Evolutionary conservation across 2,329 filamentous ascomycete genomes (phyloP).

Genomic region (Pseudogymnoascus sp.): DNA sequence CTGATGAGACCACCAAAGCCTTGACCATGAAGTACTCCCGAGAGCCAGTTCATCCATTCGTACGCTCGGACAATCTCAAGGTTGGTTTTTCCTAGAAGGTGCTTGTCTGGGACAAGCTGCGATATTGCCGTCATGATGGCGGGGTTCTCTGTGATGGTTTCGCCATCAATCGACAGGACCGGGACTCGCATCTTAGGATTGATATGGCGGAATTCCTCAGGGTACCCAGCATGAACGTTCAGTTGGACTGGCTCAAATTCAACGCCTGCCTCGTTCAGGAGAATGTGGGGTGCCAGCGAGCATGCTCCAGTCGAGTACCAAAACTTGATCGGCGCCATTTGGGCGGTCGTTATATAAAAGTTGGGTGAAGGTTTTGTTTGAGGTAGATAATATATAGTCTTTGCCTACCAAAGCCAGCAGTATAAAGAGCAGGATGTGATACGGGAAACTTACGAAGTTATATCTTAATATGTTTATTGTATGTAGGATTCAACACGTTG

Average conservation of each 20-base stretch:
- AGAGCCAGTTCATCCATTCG: constrained; percentile 31
- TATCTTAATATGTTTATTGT: not conserved
- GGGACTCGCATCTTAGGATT: constrained; percentile 30
- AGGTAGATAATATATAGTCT: not conserved
- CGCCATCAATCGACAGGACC: constrained; percentile 22
- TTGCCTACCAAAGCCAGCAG: not conserved
- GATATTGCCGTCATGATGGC: constrained; percentile 28
- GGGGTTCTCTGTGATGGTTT: constrained; percentile 28
- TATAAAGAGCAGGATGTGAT: not conserved
- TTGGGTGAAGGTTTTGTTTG: not conserved
- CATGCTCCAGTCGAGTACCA: constrained; percentile 25
- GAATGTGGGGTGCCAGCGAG: constrained; percentile 27
- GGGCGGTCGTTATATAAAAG: not conserved
- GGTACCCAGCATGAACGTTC: constrained; percentile 11
- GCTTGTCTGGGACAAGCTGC: constrained; percentile 22
- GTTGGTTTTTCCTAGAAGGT: constrained; percentile 24
- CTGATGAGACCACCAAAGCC: constrained; percentile 23
- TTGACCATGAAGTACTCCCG: constrained; percentile 26
- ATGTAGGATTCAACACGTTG: not conserved
- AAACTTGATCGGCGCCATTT: constrained; percentile 20
- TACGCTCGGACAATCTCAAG: constrained; percentile 26
- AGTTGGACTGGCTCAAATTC: constrained; percentile 18
- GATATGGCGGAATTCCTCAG: constrained; percentile 18
- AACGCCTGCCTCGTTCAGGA: constrained; percentile 23
- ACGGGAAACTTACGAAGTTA: not conserved